Evolutionary conservation across 306 rosid species (phyloP).

Genomic region (Dryas octopetala): DNA sequence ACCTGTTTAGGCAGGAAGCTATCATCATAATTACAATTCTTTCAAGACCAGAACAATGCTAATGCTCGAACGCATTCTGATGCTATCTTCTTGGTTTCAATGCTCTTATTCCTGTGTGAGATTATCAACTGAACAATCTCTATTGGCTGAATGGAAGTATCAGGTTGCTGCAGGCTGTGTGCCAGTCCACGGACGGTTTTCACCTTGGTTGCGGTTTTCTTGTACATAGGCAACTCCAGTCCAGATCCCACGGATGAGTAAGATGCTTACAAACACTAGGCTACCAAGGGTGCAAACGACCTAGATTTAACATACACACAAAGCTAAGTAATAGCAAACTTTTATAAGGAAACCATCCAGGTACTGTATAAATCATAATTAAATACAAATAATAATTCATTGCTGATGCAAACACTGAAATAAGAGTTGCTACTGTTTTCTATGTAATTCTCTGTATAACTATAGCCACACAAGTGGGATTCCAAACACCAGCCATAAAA

Average conservation of each 20-base stretch:
- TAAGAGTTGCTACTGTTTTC: not conserved
- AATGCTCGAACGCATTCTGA: not conserved
- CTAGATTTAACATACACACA: slow-evolving; percentile 33
- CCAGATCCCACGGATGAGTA: slow-evolving; percentile 77
- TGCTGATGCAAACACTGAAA: not conserved
- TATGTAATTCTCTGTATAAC: not conserved
- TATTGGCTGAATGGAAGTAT: not conserved
- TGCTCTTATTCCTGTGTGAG: not conserved
- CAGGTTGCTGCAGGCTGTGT: slow-evolving; percentile 56
- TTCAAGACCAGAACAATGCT: not conserved
- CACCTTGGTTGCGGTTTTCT: slow-evolving; percentile 47
- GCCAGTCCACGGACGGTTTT: slow-evolving; percentile 50
- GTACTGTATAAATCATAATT: not conserved
- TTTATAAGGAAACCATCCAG: not conserved
- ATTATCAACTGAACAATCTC: not conserved
- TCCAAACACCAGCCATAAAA: not conserved
- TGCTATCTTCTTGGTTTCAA: not conserved
- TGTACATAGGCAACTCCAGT: slow-evolving; percentile 58
- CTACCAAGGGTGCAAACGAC: slow-evolving; percentile 76
- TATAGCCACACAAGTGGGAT: not conserved
- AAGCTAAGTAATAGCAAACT: not conserved
- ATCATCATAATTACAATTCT: not conserved
- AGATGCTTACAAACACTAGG: slow-evolving; percentile 69
- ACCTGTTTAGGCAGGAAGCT: slow-evolving; percentile 8
- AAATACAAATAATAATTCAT: not conserved